Percentiles rank a stretch among this genome's conserved stretches.
These are phyloP conservation scores for Mucuna pruriens DNA, from an alignment of 306 rosid species.

Conservation along the genomic window DNA sequence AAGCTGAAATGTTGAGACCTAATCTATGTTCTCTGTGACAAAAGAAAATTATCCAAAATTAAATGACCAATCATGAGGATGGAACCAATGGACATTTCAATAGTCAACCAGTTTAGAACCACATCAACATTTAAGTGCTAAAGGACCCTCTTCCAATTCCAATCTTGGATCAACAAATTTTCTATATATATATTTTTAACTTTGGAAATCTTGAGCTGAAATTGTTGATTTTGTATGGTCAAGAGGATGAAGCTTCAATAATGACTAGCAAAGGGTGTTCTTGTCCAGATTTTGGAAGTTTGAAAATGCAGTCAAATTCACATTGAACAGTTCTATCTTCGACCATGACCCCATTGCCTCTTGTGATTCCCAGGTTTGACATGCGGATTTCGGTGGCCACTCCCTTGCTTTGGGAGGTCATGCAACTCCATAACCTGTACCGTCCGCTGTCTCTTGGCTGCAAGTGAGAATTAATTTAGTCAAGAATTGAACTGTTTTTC, in stretches of 20 bases:
- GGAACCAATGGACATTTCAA: neutral
- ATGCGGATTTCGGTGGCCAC: slow-evolving; percentile 55
- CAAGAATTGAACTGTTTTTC: too few relatives aligned
- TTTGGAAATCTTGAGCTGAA: slow-evolving; percentile 15
- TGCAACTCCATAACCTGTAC: slow-evolving; percentile 85
- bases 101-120: neutral
- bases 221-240: neutral
- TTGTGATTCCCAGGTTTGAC: slow-evolving; percentile 60
- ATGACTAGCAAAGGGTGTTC: neutral
- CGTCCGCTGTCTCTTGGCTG: slow-evolving; percentile 86
- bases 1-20: neutral
- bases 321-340: slow-evolving; percentile 49
- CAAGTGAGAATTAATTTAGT: slow-evolving; percentile 31
- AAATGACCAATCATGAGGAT: slow-evolving; percentile 24
- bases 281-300: neutral
- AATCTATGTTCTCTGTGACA: neutral
- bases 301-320: neutral
- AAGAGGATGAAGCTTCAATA: slow-evolving; percentile 28
- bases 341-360: slow-evolving; percentile 60
- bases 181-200: slow-evolving; percentile 32
- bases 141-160: slow-evolving; percentile 25
- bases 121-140: slow-evolving; percentile 13
- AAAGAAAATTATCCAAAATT: neutral
- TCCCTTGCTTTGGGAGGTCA: slow-evolving; percentile 81
- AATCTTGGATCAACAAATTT: slow-evolving; percentile 13